These are phyloP conservation scores for Lactarius psammicola DNA, from an alignment of 768 basidiomycete genomes.

Conservation along the genomic window DNA sequence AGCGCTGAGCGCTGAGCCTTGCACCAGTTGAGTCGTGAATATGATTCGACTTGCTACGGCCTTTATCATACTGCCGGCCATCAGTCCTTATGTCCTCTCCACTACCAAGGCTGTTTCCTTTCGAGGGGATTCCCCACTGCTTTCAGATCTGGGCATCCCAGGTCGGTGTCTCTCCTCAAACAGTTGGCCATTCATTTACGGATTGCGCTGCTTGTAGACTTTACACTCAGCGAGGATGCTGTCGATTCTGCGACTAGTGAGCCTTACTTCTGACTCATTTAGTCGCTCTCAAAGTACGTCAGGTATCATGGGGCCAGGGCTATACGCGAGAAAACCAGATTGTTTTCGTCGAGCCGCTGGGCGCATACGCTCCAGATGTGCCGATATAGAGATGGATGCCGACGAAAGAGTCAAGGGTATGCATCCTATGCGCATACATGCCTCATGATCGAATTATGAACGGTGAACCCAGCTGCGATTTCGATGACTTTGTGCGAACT, in stretches of 20 bases:
- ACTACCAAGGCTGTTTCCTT: not conserved
- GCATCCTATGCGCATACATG: conserved; percentile 7
- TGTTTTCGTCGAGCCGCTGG: conserved; percentile 27
- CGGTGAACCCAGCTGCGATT: conserved; percentile 21
- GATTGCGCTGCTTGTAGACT: not conserved
- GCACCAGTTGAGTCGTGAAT: not conserved
- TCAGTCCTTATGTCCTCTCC: not conserved
- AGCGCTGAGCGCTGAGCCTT: not conserved
- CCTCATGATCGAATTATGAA: not conserved
- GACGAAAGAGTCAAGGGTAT: conserved; percentile 27
- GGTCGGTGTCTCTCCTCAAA: conserved; percentile 7
- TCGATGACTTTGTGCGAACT: conserved; percentile 30
- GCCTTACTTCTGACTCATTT: not conserved
- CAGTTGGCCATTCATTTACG: not conserved
- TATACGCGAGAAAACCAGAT: conserved; percentile 24
- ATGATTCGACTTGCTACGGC: not conserved
- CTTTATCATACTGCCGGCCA: not conserved
- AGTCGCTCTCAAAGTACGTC: not conserved
- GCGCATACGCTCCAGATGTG: conserved; percentile 23
- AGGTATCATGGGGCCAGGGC: not conserved
- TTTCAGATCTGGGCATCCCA: not conserved
- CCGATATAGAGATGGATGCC: conserved; percentile 26
- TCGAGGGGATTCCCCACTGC: not conserved
- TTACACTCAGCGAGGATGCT: not conserved
- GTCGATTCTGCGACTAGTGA: conserved; percentile 3